Evolutionary conservation across 805 yeast species (phyloP).

Genomic region (Metschnikowia lochheadii): DNA sequence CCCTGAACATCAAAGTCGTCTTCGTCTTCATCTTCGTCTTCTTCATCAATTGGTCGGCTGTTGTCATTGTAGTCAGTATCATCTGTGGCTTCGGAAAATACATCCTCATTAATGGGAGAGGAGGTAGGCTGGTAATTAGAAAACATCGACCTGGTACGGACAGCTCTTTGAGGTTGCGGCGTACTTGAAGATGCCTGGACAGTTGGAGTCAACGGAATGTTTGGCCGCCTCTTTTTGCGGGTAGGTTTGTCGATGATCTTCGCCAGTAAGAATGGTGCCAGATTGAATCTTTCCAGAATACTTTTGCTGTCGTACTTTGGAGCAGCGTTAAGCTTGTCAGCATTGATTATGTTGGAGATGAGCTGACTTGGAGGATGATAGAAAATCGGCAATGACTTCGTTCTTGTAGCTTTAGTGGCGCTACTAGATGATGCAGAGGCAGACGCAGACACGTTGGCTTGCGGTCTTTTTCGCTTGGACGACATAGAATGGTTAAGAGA

Average conservation of each 20-base stretch:
- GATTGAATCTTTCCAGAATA: conserved; percentile 42
- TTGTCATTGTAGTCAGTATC: conserved; percentile 35
- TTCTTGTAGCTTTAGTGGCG: conserved; percentile 41
- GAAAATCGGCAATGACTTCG: conserved; percentile 41
- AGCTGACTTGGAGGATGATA: conserved; percentile 37
- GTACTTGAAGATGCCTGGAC: conserved; percentile 12
- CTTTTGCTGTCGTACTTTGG: conserved; percentile 38
- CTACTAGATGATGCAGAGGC: conserved; percentile 11
- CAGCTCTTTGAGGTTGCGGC: conserved; percentile 33
- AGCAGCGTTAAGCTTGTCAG: conserved; percentile 36
- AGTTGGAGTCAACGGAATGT: conserved; percentile 16
- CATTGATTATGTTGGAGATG: conserved; percentile 38
- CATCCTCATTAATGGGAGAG: conserved; percentile 42
- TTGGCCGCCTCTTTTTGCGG: conserved; percentile 20
- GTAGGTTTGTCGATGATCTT: conserved; percentile 38
- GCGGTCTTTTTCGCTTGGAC: conserved; percentile 10
- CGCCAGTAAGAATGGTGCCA: conserved; percentile 42
- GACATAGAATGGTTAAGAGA: conserved; percentile 5
- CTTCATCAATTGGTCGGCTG: conserved; percentile 17
- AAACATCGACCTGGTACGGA: conserved; percentile 42
- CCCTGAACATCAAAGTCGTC: conserved; percentile 26
- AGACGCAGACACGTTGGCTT: conserved; percentile 6
- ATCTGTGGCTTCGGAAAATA: conserved; percentile 31
- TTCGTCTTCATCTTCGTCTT: conserved; percentile 25
- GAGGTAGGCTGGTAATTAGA: conserved; percentile 31